Conservation (phyloP, 1,139 yeast genomes). For the Yamadazyma conglobata region DNA sequence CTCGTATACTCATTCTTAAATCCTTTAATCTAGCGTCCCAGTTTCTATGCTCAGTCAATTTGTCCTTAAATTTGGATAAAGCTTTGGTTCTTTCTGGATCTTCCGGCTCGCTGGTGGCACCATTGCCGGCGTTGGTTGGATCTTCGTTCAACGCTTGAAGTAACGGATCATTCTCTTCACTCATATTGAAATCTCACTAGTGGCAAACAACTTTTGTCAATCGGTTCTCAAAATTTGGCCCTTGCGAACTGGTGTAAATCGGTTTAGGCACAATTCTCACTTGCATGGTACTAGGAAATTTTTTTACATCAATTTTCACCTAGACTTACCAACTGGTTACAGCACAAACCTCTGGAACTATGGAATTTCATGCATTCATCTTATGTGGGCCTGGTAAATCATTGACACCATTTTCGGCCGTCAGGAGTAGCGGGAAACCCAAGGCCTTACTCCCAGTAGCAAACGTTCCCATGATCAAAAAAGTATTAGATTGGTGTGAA, state of each 20-base stretch:
- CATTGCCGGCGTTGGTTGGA: constrained; percentile 1
- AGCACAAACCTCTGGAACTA: too few relatives aligned
- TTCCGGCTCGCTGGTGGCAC: constrained; percentile 10
- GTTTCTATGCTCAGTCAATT: constrained; percentile 87
- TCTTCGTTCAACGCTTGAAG: constrained; percentile 18
- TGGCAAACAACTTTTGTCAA: too few relatives aligned
- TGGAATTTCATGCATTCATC: constrained; percentile 92
- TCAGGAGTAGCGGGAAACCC: constrained; percentile 58
- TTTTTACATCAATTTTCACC: too few relatives aligned
- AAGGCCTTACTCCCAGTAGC: constrained; percentile 90
- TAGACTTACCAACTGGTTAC: too few relatives aligned
- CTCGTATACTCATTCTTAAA: constrained; percentile 78
- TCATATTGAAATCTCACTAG: constrained; percentile 10
- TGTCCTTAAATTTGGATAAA: constrained; percentile 73
- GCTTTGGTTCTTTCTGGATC: constrained; percentile 83
- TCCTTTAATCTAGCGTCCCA: constrained; percentile 93
- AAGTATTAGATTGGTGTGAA: constrained; percentile 91
- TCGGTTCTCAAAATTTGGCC: too few relatives aligned
- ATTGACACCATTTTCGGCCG: constrained; percentile 67
- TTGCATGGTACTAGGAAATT: too few relatives aligned
- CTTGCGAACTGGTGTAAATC: too few relatives aligned
- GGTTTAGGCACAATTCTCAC: too few relatives aligned
- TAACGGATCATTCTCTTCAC: constrained; percentile 18
- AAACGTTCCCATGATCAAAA: constrained; percentile 83
- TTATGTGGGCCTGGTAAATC: constrained; percentile 82